Base-by-base conservation (phyloP, 495 filamentous ascomycete genomes). In the Cryomyces minteri region DNA sequence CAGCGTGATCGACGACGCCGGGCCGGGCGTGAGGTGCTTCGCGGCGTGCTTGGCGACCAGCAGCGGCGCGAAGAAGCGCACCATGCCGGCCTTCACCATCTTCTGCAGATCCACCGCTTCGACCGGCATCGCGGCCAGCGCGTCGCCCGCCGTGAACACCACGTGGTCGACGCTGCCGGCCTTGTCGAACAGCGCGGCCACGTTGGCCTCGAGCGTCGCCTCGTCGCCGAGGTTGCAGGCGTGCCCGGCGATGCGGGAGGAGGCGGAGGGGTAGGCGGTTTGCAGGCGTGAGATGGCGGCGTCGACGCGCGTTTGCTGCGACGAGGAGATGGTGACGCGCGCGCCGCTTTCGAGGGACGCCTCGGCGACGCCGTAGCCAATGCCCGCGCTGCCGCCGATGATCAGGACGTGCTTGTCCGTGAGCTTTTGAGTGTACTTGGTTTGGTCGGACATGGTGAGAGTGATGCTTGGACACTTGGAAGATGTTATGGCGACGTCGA, bases 111-210 rank as follows among this genome's bases (percentile, higher is more conserved):
- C 64, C 5, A 68, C 34, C 10, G 70, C 62, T 5, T 55, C 14
- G 4, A 75, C 34, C 5, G 55, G 52, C 1, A 48, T 48, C 4
- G 65, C 43, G 6, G 56, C 14, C 1, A 71, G 62, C 4, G 55
- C 46, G 44, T 77, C 61, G 7, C 66, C 76, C 0, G 79, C 77
- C 0, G 77, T 80, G 61, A 63, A 72, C 45, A 77, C 68, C 28
- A 82, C 62, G 51, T 82, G 79, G 57, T 82, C 65, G 45, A 82
- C 49, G 32, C 57, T 58, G 25, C 25, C 9, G 25, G 39, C 39
- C 6, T 10, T 11, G 7, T 10, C 9, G 18, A 41, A 29, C 39
- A 41, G 39, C 7, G 8, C 25, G 6, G 7, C 25, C 9, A 41
- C 9, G 8, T 41, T 28, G 8, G 7, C 18, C 25, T 41, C 39